These are phyloP conservation scores for Rehmannia glutinosa DNA, from an alignment of 257 asterid species.

Conservation along the genomic window DNA sequence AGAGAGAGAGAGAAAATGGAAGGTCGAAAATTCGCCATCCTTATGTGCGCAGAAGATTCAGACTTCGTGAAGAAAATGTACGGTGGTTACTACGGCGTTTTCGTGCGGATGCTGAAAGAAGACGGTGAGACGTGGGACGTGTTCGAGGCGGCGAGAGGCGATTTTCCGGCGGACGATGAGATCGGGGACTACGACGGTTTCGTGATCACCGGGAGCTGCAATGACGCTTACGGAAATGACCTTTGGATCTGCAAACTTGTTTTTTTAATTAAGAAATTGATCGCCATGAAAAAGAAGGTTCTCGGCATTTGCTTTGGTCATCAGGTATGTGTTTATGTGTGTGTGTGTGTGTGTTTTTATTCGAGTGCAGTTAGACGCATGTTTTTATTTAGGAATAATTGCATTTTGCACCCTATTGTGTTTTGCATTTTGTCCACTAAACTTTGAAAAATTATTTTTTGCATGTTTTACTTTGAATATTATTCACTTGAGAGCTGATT, in stretches of 20 bases:
- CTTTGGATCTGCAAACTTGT: conserved; percentile 51
- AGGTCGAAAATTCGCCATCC: conserved; percentile 47
- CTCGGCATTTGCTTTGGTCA: conserved; percentile 73
- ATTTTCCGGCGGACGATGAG: conserved; percentile 57
- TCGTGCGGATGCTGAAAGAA: conserved; percentile 53
- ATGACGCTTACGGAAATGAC: conserved; percentile 59
- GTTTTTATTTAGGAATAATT: too few species aligned
- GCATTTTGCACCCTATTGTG: too few species aligned
- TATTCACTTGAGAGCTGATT: too few species aligned
- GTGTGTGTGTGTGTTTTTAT: too few species aligned
- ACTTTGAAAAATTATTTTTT: too few species aligned
- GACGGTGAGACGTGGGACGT: conserved; percentile 62
- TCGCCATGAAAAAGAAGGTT: conserved; percentile 50
- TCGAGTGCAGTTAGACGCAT: too few species aligned
- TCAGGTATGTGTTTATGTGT: conserved; percentile 30
- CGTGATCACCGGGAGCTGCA: conserved; percentile 67
- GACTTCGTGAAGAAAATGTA: conserved; percentile 57
- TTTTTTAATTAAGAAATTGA: conserved; percentile 36
- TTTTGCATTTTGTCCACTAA: too few species aligned
- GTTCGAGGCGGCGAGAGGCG: conserved; percentile 41
- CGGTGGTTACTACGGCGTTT: conserved; percentile 64
- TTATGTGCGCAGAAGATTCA: conserved; percentile 64
- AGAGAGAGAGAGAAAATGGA: conserved; percentile 48
- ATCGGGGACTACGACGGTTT: conserved; percentile 48
- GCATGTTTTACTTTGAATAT: too few species aligned